A percentile compares a stretch with the other conserved stretches of the same genome.
These are phyloP conservation scores for Eucalyptus marginata DNA, from an alignment of 345 rosid genomes.

Conservation along the genomic window DNA sequence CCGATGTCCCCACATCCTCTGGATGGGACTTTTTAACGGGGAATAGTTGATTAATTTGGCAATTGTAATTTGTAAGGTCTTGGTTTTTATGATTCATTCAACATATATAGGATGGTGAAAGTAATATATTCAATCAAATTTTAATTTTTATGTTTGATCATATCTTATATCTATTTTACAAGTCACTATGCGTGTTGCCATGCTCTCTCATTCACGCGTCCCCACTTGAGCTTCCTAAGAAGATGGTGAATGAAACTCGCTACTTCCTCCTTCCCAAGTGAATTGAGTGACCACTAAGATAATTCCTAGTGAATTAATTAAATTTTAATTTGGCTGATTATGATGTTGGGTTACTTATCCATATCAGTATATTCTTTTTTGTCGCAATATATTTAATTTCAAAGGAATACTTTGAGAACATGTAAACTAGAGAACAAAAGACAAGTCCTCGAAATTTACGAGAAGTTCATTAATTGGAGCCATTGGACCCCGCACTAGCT, in stretches of 20 bases:
- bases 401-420: too few species aligned
- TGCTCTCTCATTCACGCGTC: too few species aligned
- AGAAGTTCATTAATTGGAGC: neutral
- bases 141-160: too few species aligned
- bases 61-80: neutral
- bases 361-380: too few species aligned
- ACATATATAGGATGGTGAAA: neutral
- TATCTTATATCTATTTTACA: too few species aligned
- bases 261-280: too few species aligned
- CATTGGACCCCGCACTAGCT: neutral
- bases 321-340: neutral
- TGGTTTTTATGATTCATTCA: neutral
- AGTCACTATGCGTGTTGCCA: accelerated
- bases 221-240: too few species aligned
- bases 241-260: too few species aligned
- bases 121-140: neutral
- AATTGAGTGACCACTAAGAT: too few species aligned
- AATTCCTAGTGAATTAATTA: too few species aligned
- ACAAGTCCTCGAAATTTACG: neutral
- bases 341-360: neutral
- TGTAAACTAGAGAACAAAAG: neutral
- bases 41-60: neutral
- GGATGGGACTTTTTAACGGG: neutral
- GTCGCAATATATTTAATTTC: accelerated
- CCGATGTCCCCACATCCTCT: neutral